Evolutionary conservation across 352 stramenopile genomes (phyloP).

Genomic region (Phytophthora colocasiae): DNA sequence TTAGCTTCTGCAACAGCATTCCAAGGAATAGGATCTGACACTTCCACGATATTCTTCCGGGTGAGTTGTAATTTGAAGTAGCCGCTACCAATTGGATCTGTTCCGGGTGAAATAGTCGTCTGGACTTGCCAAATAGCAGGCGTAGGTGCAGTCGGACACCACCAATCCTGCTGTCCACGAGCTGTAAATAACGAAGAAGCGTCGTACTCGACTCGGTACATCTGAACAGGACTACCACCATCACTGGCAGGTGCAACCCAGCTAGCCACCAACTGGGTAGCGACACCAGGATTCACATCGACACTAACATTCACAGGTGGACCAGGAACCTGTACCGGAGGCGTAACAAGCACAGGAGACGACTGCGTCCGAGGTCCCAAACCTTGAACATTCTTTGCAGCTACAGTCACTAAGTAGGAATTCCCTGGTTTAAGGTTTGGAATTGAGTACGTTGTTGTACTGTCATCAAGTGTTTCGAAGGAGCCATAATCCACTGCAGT

Average conservation of each 20-base stretch:
- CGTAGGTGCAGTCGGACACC: conserved; percentile 61
- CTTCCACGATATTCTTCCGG: conserved; percentile 47
- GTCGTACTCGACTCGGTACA: conserved; percentile 86
- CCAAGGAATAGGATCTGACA: conserved; percentile 91
- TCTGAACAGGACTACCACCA: conserved; percentile 64
- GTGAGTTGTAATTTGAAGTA: conserved; percentile 70
- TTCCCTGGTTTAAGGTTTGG: conserved; percentile 69
- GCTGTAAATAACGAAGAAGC: conserved; percentile 72
- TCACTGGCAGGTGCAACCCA: conserved; percentile 62
- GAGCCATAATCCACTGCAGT: conserved; percentile 65
- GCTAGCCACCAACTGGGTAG: conserved; percentile 66
- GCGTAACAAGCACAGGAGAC: conserved; percentile 52
- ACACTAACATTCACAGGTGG: conserved; percentile 69
- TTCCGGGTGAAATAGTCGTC: conserved; percentile 36
- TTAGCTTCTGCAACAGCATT: conserved; percentile 88
- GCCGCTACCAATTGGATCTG: conserved; percentile 49
- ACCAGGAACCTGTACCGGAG: conserved; percentile 81
- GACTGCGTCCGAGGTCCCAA: conserved; percentile 49
- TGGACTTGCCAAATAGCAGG: conserved; percentile 67
- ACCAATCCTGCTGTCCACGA: conserved; percentile 67
- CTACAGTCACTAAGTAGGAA: conserved; percentile 89
- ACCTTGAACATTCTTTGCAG: conserved; percentile 89
- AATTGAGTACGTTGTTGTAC: conserved; percentile 72
- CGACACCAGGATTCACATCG: conserved; percentile 80
- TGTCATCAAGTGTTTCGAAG: conserved; percentile 74